These are phyloP conservation scores for Saccharata proteae DNA, from an alignment of 2,329 filamentous ascomycete genomes.

Conservation along the genomic window DNA sequence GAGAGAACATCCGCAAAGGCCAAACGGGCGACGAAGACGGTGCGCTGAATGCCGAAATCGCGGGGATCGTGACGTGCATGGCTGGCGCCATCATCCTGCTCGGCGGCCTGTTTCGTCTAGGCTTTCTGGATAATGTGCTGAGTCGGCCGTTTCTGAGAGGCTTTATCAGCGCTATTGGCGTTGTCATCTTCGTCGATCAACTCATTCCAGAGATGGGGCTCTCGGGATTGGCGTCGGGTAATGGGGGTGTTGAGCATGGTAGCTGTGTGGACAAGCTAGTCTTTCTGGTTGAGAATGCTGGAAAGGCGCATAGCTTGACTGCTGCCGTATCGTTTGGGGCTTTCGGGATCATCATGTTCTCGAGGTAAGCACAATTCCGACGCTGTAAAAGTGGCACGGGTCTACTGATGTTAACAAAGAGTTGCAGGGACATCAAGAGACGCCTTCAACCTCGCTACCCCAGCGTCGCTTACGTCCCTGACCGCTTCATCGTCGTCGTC, in stretches of 20 bases:
- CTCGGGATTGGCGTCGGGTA: conserved; percentile 48
- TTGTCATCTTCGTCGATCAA: conserved; percentile 93
- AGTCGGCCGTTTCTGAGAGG: conserved; percentile 85
- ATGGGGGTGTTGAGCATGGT: conserved; percentile 59
- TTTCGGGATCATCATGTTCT: conserved; percentile 83
- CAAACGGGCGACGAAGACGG: conserved; percentile 53
- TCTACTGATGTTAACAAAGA: conserved; percentile 6
- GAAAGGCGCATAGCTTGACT: conserved; percentile 61
- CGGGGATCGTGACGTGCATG: conserved; percentile 78
- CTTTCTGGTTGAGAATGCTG: conserved; percentile 60
- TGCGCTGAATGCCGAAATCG: conserved; percentile 65
- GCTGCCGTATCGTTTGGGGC: conserved; percentile 64
- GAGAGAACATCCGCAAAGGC: conserved; percentile 60
- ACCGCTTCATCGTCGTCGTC: conserved; percentile 82
- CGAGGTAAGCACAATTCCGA: conserved; percentile 44
- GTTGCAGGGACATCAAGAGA: conserved; percentile 62
- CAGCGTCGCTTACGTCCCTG: conserved; percentile 75
- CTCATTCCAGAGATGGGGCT: conserved; percentile 83
- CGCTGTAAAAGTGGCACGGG: not conserved
- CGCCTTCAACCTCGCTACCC: conserved; percentile 68
- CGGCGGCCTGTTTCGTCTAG: conserved; percentile 71
- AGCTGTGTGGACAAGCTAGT: conserved; percentile 76
- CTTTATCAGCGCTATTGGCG: conserved; percentile 94
- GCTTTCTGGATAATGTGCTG: conserved; percentile 88
- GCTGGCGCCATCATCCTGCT: conserved; percentile 81